These are phyloP conservation scores for Capsicum chinense DNA, from an alignment of 257 asterid species.

Conservation along the genomic window DNA sequence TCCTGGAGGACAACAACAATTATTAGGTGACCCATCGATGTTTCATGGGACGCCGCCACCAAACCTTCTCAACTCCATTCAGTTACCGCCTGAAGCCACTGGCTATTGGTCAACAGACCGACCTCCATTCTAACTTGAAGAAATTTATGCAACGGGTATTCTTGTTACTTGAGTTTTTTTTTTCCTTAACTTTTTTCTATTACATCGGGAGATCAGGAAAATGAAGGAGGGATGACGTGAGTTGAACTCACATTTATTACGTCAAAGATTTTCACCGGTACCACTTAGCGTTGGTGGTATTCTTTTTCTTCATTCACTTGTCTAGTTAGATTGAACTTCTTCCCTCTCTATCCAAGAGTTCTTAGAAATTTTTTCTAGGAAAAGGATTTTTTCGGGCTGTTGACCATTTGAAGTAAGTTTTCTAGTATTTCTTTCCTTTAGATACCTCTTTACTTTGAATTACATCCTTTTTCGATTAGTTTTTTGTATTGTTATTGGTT, in stretches of 20 bases:
- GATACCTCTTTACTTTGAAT: background rate
- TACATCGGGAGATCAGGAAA: background rate
- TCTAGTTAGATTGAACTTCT: background rate
- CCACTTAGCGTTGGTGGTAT: background rate
- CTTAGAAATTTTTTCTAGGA: background rate
- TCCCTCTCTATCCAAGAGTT: background rate
- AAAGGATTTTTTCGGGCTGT: background rate
- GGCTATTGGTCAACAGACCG: conserved; percentile 67
- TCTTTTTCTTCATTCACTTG: no score
- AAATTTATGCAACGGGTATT: background rate
- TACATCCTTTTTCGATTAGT: background rate
- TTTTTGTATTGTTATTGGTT: conserved; percentile 5
- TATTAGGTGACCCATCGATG: conserved; percentile 54
- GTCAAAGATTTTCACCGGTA: background rate
- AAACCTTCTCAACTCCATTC: conserved; percentile 54
- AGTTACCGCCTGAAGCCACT: conserved; percentile 57
- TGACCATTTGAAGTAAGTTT: background rate
- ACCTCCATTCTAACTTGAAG: conserved; percentile 52
- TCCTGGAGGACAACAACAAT: conserved; percentile 43
- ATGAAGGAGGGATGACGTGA: background rate
- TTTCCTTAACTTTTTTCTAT: background rate
- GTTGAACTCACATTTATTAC: background rate
- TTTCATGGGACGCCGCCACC: conserved; percentile 72
- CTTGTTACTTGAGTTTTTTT: background rate
- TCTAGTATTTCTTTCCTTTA: background rate